Evolutionary conservation across 768 basidiomycete species (phyloP).

Genomic region (Trametes meyenii): DNA sequence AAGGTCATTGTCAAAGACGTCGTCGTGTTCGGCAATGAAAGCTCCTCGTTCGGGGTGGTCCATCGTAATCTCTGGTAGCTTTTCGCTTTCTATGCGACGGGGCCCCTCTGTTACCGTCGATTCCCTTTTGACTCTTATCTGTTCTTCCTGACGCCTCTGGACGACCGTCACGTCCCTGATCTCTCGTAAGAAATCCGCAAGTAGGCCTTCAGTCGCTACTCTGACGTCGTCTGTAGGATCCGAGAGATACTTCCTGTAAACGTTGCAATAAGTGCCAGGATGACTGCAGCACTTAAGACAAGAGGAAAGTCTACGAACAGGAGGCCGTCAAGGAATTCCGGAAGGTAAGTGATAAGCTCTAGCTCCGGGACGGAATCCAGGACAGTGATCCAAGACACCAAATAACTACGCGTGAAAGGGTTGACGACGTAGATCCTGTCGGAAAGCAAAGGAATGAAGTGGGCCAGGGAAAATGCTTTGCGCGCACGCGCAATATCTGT

Average conservation of each 20-base stretch:
- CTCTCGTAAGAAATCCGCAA: constrained; percentile 89
- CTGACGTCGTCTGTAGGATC: constrained; percentile 95
- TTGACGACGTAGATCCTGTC: constrained; percentile 95
- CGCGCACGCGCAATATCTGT: constrained; percentile 45
- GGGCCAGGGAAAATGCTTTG: constrained; percentile 91
- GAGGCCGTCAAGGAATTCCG: constrained; percentile 92
- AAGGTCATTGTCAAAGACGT: constrained; percentile 27
- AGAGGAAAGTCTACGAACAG: constrained; percentile 55
- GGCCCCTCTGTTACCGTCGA: constrained; percentile 44
- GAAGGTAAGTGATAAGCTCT: constrained; percentile 92
- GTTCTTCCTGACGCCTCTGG: constrained; percentile 64
- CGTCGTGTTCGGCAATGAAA: constrained; percentile 57
- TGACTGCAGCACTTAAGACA: constrained; percentile 7
- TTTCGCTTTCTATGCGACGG: constrained; percentile 49
- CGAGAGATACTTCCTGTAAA: constrained; percentile 84
- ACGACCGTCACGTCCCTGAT: constrained; percentile 84
- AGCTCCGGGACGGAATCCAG: constrained; percentile 96
- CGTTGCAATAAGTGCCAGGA: constrained; percentile 11
- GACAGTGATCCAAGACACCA: constrained; percentile 97
- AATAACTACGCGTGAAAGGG: constrained; percentile 92
- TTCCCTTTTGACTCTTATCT: constrained; percentile 45
- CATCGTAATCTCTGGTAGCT: constrained; percentile 59
- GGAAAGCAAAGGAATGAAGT: constrained; percentile 91
- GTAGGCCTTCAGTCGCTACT: constrained; percentile 84
- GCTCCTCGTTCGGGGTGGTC: constrained; percentile 58